Evolutionary conservation across 2,329 filamentous ascomycete species (phyloP).

Genomic region (Verticillium tricorpus): DNA sequence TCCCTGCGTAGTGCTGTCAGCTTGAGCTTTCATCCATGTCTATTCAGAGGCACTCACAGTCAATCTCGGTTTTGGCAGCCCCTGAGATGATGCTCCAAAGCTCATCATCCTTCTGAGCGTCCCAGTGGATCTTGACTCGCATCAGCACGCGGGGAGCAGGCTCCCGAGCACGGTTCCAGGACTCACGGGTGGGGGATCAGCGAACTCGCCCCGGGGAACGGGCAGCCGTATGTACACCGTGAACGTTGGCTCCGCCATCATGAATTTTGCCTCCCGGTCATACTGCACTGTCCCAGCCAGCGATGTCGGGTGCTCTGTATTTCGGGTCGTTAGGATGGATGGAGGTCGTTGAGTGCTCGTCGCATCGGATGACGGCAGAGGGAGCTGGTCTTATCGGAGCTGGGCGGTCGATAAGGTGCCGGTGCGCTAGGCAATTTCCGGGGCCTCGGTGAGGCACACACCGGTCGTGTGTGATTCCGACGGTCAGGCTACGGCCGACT

Average conservation of each 20-base stretch:
- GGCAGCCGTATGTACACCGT: conserved; percentile 89
- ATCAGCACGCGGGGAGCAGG: conserved; percentile 14
- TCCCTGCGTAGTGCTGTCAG: conserved; percentile 50
- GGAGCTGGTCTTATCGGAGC: conserved; percentile 11
- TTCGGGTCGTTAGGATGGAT: conserved; percentile 1
- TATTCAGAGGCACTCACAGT: conserved; percentile 58
- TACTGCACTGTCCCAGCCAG: conserved; percentile 1
- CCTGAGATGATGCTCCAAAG: conserved; percentile 88
- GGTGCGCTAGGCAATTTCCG: background rate
- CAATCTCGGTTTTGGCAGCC: conserved; percentile 75
- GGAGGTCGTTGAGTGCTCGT: conserved; percentile 7
- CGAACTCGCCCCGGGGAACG: conserved; percentile 79
- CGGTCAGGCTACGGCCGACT: background rate
- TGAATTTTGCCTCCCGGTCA: conserved; percentile 7
- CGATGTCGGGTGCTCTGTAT: conserved; percentile 1
- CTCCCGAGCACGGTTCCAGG: conserved; percentile 1
- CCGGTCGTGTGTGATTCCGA: background rate
- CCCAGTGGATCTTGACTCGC: conserved; percentile 71
- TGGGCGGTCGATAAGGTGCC: conserved; percentile 9
- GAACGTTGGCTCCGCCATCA: conserved; percentile 51
- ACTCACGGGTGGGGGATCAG: conserved; percentile 80
- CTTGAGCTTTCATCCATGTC: background rate
- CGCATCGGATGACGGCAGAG: background rate
- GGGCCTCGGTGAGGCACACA: background rate
- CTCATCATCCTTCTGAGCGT: conserved; percentile 76